These are phyloP conservation scores for Limonium bicolor DNA, from an alignment of 148 eudicot genomes.

Conservation along the genomic window DNA sequence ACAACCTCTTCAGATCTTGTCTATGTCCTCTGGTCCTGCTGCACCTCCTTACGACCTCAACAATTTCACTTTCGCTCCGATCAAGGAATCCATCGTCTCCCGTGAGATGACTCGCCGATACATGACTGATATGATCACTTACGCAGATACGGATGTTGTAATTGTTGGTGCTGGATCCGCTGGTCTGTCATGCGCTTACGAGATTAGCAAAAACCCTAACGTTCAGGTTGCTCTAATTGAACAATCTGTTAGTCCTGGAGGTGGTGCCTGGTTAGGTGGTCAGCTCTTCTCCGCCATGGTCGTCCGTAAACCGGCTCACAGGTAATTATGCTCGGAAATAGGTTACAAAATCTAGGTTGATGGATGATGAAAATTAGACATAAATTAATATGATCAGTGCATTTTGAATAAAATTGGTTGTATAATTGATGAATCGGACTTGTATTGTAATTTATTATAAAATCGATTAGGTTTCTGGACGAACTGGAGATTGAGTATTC, in stretches of 20 bases:
- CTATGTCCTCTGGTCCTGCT: conserved; percentile 33
- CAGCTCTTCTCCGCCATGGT: conserved; percentile 94
- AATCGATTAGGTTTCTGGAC: conserved; percentile 56
- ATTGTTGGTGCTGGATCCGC: conserved; percentile 92
- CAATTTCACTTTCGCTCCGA: conserved; percentile 51
- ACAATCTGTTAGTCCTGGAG: conserved; percentile 94
- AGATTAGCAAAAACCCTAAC: conserved; percentile 74
- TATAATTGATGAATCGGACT: no score
- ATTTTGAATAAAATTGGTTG: no score
- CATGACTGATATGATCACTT: conserved; percentile 89
- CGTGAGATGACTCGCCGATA: conserved; percentile 91
- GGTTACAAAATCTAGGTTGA: no score
- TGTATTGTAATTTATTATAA: no score
- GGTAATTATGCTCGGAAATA: no score
- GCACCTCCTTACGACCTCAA: conserved; percentile 39
- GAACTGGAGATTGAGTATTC: conserved; percentile 67
- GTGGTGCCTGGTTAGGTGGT: conserved; percentile 98
- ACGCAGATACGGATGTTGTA: conserved; percentile 89
- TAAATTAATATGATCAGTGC: no score
- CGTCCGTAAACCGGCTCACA: conserved; percentile 87
- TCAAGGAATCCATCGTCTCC: conserved; percentile 82
- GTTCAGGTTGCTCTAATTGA: conserved; percentile 73
- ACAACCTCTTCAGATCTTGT: neutral
- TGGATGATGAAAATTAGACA: no score
- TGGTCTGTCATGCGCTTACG: conserved; percentile 85